Percentiles rank a stretch among this genome's conserved stretches.
These are phyloP conservation scores for Thielaviopsis ethacetica DNA, from an alignment of 2,329 filamentous ascomycete genomes.

Conservation along the genomic window DNA sequence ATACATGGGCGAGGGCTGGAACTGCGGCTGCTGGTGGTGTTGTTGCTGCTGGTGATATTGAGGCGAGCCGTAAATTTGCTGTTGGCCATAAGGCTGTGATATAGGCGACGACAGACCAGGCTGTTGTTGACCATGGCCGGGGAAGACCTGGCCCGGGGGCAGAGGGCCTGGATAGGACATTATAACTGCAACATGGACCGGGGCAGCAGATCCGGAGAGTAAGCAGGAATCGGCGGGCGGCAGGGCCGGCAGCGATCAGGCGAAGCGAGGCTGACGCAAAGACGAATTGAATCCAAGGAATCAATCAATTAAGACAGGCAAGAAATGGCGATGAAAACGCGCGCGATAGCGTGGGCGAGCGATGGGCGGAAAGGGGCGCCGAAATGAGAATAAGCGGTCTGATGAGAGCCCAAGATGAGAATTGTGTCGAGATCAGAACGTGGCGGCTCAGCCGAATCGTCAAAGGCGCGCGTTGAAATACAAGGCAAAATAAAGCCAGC, in stretches of 20 bases:
- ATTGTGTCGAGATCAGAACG: not conserved
- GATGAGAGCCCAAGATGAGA: not conserved
- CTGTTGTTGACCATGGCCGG: slow-evolving; percentile 16
- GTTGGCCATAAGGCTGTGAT: slow-evolving; percentile 13
- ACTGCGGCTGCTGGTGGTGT: slow-evolving; percentile 19
- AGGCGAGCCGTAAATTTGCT: slow-evolving; percentile 9
- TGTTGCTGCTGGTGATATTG: slow-evolving; percentile 21
- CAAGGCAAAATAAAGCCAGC: not conserved
- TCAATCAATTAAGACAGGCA: not conserved
- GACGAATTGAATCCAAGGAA: not conserved
- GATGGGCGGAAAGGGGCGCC: not conserved
- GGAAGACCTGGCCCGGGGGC: slow-evolving; percentile 18
- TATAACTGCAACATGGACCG: slow-evolving; percentile 15
- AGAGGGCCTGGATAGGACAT: slow-evolving; percentile 22
- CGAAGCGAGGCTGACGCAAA: not conserved
- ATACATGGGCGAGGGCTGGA: slow-evolving; percentile 13
- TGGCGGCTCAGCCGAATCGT: not conserved
- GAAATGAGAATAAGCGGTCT: not conserved
- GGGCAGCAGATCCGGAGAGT: not conserved
- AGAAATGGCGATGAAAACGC: not conserved
- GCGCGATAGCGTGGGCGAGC: not conserved
- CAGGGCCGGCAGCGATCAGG: not conserved
- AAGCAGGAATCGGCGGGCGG: not conserved
- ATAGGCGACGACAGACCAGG: slow-evolving; percentile 12
- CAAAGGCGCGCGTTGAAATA: not conserved